Evolutionary conservation across 768 basidiomycete species (phyloP), one percentile per base, ranked within the genome.

Genomic region (Gymnopilus dilepis): DNA sequence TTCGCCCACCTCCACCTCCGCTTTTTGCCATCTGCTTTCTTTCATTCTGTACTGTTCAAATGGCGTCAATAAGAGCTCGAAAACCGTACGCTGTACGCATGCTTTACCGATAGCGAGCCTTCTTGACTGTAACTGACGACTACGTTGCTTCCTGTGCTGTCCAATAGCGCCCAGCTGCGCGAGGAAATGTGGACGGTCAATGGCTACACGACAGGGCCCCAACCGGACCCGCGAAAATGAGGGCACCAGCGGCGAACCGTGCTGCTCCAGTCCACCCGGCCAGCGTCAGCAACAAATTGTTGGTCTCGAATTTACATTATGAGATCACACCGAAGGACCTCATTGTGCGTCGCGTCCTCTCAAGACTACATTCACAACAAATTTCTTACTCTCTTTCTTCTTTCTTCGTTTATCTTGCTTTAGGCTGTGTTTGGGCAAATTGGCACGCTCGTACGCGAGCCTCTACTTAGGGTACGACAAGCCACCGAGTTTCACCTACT

Each of bases 391-490:
- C 31, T 47, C 26, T 55, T 43, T 28, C 40, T 45, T 21, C 21
- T 60, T 26, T 56, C 42, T 30, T 17, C 19, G 47, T 37, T 28
- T 42, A 48, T 58, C 65, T 41, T 41, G 56, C 63, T 43, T 4
- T 68, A 96, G 94, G 82, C 85, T 77, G 94, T 96, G 68, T 97
- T 96, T 83, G 91, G 93, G 70, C 87, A 91, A 74, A 89, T 93
- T 76, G 94, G 94, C 81, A 93, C 92, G 80, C 87, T 97, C 77
- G 84, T 93, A 72, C 89, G 93, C 77, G 93, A 95, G 83, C 94
- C 94, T 79, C 79, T 87, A 76, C 94, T 97, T 77, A 93, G 91
- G 90, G 94, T 97, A 95, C 90, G 95, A 84, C 82, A 76, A 79
- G 82, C 84, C 84, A 79, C 81, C 78, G 74, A 82, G 76, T 82